Percentiles rank a stretch among this genome's conserved stretches.
Conservation (phyloP, 2,329 filamentous ascomycete genomes). For the Alternaria novae-zelandiae region DNA sequence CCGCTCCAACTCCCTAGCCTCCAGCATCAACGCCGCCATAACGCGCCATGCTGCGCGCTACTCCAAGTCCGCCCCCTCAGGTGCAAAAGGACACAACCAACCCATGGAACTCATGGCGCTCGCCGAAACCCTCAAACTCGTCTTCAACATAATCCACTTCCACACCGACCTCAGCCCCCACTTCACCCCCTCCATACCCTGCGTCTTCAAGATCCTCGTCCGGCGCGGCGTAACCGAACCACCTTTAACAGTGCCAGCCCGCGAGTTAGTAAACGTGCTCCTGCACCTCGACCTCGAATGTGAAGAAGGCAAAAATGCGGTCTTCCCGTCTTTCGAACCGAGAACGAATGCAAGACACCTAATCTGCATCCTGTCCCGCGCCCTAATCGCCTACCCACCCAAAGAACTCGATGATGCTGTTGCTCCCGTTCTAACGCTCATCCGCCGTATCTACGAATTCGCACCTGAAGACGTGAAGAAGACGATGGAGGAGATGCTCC, state of each 20-base stretch:
- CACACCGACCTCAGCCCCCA: slow-evolving; percentile 65
- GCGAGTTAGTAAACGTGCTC: slow-evolving; percentile 77
- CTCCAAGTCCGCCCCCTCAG: slow-evolving; percentile 35
- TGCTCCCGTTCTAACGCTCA: slow-evolving; percentile 74
- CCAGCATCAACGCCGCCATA: slow-evolving; percentile 73
- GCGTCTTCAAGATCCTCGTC: slow-evolving; percentile 72
- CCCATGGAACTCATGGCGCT: slow-evolving; percentile 81
- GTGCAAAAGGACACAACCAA: slow-evolving; percentile 44
- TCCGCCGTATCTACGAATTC: slow-evolving; percentile 73
- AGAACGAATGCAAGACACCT: slow-evolving; percentile 68
- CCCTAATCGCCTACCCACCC: slow-evolving; percentile 68
- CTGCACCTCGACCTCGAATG: slow-evolving; percentile 76
- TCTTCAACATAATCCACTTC: slow-evolving; percentile 86
- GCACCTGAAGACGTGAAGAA: slow-evolving; percentile 68
- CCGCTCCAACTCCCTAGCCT: slow-evolving; percentile 68
- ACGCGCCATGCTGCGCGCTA: slow-evolving; percentile 65
- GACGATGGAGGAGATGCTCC: slow-evolving; percentile 69
- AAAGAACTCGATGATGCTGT: slow-evolving; percentile 74
- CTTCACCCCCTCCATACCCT: slow-evolving; percentile 72
- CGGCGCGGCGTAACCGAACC: slow-evolving; percentile 66
- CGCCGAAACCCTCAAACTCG: slow-evolving; percentile 80
- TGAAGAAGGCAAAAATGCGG: slow-evolving; percentile 51
- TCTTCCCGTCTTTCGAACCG: slow-evolving; percentile 71
- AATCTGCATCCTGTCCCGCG: slow-evolving; percentile 71
- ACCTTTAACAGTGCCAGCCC: slow-evolving; percentile 75